Evolutionary conservation across 1,284 basidiomycete species (phyloP), one percentile per base, ranked within the genome.

Genomic region (Boletellus deceptivus): DNA sequence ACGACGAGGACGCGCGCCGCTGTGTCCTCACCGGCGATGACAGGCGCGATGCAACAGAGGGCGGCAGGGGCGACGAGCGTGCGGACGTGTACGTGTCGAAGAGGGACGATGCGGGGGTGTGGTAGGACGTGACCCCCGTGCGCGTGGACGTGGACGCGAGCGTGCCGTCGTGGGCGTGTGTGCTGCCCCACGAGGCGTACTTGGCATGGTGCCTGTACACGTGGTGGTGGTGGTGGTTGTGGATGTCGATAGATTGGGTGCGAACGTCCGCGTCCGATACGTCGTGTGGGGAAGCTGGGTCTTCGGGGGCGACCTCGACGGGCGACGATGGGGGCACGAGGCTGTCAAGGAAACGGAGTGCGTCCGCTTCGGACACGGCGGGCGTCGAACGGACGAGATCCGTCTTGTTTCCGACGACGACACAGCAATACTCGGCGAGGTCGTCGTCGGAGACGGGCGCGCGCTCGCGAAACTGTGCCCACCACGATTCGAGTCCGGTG

Each of bases 331-430:
- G 65, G 18, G 84, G 83, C 0, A 87, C 70, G n/a, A 88, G 74
- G 39, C 76, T 73, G 50, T 80, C 69, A 37, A 87, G 67, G 58
- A 86, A 82, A 38, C 62, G 61, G 45, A 59, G 70, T 51, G 70
- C 76, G 39, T 72, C 64, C 17, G 59, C 59, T 52, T 72, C 72
- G 45, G 64, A 67, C 24, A 75, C 72, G 1, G 59, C 48, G 7
- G 53, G 55, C 3, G 50, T 44, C 3, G 55, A 16, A 22, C 35
- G 2, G 7, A 63, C 56, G 4, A 89, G 62, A 65, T 92, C 89
- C 6, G 78, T 74, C 73, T 93, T 93, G 69, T 90, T 91, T 46
- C 89, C 90, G 2, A 92, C 89, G 8, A 90, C 76, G 8, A 86
- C 79, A 53, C 82, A 84, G 59, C 86, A 88, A 61, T 83, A 91